phyloP scores from a whole-genome alignment of 192 early-diverging fungal genomes.

The Phycomyces nitens region DNA sequence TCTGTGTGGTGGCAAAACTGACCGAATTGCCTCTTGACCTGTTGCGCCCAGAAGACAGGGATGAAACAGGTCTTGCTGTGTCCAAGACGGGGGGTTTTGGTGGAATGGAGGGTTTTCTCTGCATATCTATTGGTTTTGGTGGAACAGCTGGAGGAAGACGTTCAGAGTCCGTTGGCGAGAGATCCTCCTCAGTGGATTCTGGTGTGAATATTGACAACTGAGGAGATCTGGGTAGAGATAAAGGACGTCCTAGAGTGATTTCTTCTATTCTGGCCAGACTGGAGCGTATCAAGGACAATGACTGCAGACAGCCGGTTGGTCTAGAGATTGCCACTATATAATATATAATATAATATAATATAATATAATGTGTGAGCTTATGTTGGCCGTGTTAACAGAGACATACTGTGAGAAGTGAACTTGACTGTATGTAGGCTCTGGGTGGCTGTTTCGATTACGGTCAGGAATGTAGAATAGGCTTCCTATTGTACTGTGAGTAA shows the following conservation, averaged over 20 bases:
- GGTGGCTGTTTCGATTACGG: conserved; percentile 40
- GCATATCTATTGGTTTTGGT: conserved; percentile 23
- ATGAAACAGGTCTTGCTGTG: conserved; percentile 25
- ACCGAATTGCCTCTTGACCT: conserved; percentile 17
- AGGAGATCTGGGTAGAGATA: conserved; percentile 12
- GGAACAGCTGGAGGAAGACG: conserved; percentile 9
- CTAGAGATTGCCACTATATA: conserved; percentile 17
- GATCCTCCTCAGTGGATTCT: conserved; percentile 10
- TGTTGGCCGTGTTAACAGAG: not conserved
- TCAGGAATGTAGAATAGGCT: conserved; percentile 49
- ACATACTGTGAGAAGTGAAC: conserved; percentile 53
- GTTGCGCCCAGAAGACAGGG: conserved; percentile 12
- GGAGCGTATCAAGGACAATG: conserved; percentile 7
- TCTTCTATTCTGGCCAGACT: conserved; percentile 13
- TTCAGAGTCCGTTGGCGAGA: conserved; percentile 11
- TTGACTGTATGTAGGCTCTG: conserved; percentile 48
- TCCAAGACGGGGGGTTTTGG: conserved; percentile 36
- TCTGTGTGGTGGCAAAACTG: conserved; percentile 24
- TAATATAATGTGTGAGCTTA: conserved; percentile 5
- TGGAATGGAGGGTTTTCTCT: conserved; percentile 29
- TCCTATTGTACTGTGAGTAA: conserved; percentile 31
- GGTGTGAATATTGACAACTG: conserved; percentile 5
- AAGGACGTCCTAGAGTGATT: conserved; percentile 13
- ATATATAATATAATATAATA: not conserved
- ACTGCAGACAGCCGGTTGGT: conserved; percentile 5